Conservation (phyloP, 2,329 filamentous ascomycete species). For the Aspergillaceae sp. region DNA sequence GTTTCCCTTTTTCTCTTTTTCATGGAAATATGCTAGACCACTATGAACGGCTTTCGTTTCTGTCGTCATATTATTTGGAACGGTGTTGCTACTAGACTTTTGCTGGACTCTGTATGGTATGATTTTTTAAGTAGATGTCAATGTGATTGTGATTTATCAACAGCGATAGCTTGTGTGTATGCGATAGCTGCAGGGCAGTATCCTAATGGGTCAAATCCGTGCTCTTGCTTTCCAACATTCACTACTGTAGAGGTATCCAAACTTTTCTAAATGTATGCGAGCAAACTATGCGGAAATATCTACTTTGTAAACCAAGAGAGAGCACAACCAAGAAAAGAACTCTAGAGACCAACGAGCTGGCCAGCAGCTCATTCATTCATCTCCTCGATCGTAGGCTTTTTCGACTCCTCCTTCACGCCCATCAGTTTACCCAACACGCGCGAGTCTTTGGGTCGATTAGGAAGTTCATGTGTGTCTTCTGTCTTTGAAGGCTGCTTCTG, state of each 20-base stretch:
- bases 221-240: too few species aligned
- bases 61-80: conserved; percentile 2
- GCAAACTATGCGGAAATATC: too few species aligned
- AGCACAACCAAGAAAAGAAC: neutral
- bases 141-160: neutral
- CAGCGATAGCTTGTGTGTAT: neutral
- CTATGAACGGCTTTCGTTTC: neutral
- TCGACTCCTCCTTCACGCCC: conserved; percentile 23
- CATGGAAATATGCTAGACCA: conserved; percentile 17
- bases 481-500: conserved; percentile 1
- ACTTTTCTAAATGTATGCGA: too few species aligned
- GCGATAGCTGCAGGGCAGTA: neutral
- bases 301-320: too few species aligned
- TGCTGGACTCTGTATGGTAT: neutral
- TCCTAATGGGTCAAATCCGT: too few species aligned
- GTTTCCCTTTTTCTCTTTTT: conserved; percentile 10
- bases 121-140: neutral
- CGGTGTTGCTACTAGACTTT: conserved; percentile 1
- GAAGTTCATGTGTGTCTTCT: conserved; percentile 4
- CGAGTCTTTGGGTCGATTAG: conserved; percentile 11
- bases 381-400: conserved; percentile 33
- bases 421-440: conserved; percentile 30
- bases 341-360: neutral
- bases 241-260: too few species aligned
- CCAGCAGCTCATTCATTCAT: conserved; percentile 17